A percentile compares a stretch with the other conserved stretches of the same genome.
Evolutionary conservation across 164 flowering plant genomes (phyloP).

Genomic region (Cinnamomum chago): DNA sequence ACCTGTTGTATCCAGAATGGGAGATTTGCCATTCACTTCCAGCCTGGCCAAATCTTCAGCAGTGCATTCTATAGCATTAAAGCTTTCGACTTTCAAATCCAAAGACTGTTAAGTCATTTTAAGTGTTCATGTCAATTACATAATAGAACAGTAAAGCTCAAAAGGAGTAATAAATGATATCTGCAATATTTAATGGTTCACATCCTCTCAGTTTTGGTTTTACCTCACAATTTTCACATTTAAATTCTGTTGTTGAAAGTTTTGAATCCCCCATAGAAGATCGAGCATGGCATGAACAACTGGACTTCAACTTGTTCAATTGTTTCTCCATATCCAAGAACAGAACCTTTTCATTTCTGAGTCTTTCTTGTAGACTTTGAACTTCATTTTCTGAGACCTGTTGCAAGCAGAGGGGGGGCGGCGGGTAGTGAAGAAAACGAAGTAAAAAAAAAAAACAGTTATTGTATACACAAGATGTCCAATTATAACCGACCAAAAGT

Average conservation of each 20-base stretch:
- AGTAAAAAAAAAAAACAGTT: no score
- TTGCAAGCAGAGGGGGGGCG: not conserved
- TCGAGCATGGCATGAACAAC: conserved; percentile 20
- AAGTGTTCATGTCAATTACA: not conserved
- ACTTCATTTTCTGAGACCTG: conserved; percentile 60
- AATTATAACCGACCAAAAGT: not conserved
- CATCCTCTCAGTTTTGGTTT: no score
- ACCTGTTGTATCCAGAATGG: not conserved
- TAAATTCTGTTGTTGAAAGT: no score
- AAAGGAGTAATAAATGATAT: not conserved
- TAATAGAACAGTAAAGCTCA: not conserved
- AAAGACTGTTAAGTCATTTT: not conserved
- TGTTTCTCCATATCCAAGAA: conserved; percentile 40
- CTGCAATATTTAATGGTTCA: no score
- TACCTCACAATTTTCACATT: no score
- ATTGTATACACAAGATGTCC: no score
- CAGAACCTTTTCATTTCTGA: conserved; percentile 33
- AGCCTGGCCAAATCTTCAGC: not conserved
- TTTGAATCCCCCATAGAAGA: not conserved
- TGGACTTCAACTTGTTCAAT: conserved; percentile 31
- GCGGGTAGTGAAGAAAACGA: no score
- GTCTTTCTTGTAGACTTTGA: conserved; percentile 31
- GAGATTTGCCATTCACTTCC: not conserved
- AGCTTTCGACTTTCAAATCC: not conserved
- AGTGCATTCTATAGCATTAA: not conserved